These are phyloP conservation scores for Irpex sp. DNA, from an alignment of 1,284 basidiomycete species.

Conservation along the genomic window DNA sequence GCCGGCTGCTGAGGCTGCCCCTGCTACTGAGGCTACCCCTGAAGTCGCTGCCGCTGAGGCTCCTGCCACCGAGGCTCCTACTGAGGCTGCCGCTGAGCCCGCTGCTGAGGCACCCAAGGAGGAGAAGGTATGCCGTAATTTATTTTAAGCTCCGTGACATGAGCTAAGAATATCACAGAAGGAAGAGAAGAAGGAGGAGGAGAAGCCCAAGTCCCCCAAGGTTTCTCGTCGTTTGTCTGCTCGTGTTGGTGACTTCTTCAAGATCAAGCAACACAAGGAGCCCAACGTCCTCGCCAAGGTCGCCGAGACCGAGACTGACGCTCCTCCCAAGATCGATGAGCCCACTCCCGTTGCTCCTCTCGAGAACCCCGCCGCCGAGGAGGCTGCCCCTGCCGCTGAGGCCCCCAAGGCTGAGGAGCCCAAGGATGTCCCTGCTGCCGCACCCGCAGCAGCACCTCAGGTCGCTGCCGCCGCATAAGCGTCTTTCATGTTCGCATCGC, in stretches of 20 bases:
- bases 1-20: constrained; percentile 52
- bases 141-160: not conserved
- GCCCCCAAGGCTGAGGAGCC: constrained; percentile 34
- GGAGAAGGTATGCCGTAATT: constrained; percentile 49
- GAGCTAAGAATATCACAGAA: constrained; percentile 28
- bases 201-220: constrained; percentile 48
- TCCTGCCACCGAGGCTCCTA: constrained; percentile 14
- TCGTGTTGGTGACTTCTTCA: constrained; percentile 77
- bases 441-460: constrained; percentile 32
- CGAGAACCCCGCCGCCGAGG: constrained; percentile 58
- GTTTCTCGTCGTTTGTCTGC: constrained; percentile 74
- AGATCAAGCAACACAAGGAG: constrained; percentile 69
- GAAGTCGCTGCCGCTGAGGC: constrained; percentile 25
- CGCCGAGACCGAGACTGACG: constrained; percentile 76
- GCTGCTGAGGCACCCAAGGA: constrained; percentile 41
- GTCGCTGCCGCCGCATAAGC: constrained; percentile 60
- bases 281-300: constrained; percentile 75
- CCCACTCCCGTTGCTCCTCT: constrained; percentile 70
- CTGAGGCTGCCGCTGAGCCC: constrained; percentile 22
- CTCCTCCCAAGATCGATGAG: constrained; percentile 77
- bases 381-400: constrained; percentile 30
- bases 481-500: constrained; percentile 11
- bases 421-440: constrained; percentile 27
- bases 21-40: constrained; percentile 26
- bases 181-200: constrained; percentile 48